Base-by-base conservation (phyloP, 75 land plant genomes). In the Ceratopteris richardii region DNA sequence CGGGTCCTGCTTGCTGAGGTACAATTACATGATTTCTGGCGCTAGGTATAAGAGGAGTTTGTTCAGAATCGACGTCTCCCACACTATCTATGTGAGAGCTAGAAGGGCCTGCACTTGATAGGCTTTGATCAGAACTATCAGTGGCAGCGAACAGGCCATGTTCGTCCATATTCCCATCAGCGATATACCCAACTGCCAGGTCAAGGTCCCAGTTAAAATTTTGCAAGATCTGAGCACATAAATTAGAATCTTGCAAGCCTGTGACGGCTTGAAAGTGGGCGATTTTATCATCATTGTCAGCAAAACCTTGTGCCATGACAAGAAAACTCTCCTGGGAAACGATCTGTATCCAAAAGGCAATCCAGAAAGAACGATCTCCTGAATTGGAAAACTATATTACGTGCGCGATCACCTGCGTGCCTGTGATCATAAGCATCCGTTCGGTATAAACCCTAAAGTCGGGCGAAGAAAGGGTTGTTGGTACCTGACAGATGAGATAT, bases 141-240 rank as follows among this genome's bases (percentile, higher is more conserved):
- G 50, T 6, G 0, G 18, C 40, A 16, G 63, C 37, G 13, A 50
- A 39, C 17, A 40, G 6, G 3, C 44, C 12, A 21, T 47, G 11
- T 0, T 30, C 60, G 40, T 30, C 29, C 33, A 10, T 26, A 3
- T 37, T 16, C n/a, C 21, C 56, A 24, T 77, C 67, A 58, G 84
- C 84, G 12, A 46, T 21, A 17, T 86, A 36, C 31, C 78, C 70
- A 60, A 90, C 69, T 17, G 99, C 99, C 31, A 61, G 73, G 54
- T 87, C 88, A 33, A 95, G 84, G 68, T 95, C 99, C 99, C 99
- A 95, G 13, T 59, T 67, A 63, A 84, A 83, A 1, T 83, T 86
- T 33, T 77, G 69, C 39, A 90, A 82, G 67, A 95, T 90, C 55
- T 86, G 84, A n/a, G 71, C 51, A 56, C 88, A 82, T 24, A 95